Evolutionary conservation across 495 filamentous ascomycete genomes (phyloP), one percentile per base, ranked within the genome.

Genomic region (Tuber brumale): DNA sequence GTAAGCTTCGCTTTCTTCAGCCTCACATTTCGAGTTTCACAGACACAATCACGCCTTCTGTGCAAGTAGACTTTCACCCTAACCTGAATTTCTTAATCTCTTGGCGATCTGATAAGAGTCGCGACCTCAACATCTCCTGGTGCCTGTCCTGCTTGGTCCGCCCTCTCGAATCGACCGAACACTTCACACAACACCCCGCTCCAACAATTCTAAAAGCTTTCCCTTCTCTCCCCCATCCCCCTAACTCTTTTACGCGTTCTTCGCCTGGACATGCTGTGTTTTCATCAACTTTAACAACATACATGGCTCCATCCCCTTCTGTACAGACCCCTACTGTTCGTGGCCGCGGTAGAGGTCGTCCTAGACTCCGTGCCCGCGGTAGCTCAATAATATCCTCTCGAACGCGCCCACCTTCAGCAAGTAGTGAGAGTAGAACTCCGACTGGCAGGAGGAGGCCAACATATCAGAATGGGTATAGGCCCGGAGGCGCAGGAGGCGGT

Each of bases 401-500:
- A 39, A 76, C 77, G 57, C 75, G 78, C 19, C 45, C 79, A 19
- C 46, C 69, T 14, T 69, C 80, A 21, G 19, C 77, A n/a, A 66
- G 66, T 10, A 72, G 83, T 78, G 76, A 85, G 76, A 78, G 81
- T 35, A 79, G 75, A 82, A 74, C 83, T 81, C 71, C 74, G 82
- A 71, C 85, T 78, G 71, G 79, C 82, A 71, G 80, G 69, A 71
- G 88, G 86, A 83, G 87, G 84, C 41, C 87, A 84, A 74, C 78
- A 71, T 82, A 79, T 71, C 75, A 80, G 69, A 82, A 79, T 69
- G 81, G 85, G 75, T 95, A 94, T 82, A 87, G 94, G 45, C 92
- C 93, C 66, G 92, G 91, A 75, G 92, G 92, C 41, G 90, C 92
- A 46, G 91, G 92, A n/a, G 93, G 92, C 74, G 91, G 92, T 74